These are phyloP conservation scores for Gossypium stocksii DNA, from an alignment of 345 rosid genomes.

Conservation along the genomic window DNA sequence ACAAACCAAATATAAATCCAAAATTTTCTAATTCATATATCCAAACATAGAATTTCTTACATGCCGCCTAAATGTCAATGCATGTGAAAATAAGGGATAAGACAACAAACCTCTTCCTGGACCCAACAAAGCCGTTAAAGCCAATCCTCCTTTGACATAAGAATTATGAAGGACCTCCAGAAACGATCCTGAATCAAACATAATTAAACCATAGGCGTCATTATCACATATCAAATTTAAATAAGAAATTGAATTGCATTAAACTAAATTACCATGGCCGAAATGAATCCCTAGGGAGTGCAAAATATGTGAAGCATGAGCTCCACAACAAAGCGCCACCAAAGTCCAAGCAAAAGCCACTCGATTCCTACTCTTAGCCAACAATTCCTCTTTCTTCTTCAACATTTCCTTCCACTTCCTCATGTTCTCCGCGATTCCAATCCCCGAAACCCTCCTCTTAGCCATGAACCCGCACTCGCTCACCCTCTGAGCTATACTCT, in stretches of 20 bases:
- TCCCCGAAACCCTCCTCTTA: constrained; percentile 67
- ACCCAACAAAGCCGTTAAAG: constrained; percentile 77
- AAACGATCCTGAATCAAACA: constrained; percentile 47
- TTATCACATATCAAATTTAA: not conserved
- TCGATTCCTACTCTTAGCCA: constrained; percentile 69
- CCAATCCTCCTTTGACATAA: constrained; percentile 76
- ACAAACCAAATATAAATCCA: not conserved
- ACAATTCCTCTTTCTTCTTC: constrained; percentile 71
- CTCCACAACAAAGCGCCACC: constrained; percentile 93
- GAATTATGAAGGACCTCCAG: constrained; percentile 80
- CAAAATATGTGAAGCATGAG: constrained; percentile 80
- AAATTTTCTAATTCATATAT: not conserved
- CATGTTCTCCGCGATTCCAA: constrained; percentile 71
- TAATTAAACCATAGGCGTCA: not conserved
- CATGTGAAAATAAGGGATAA: not conserved
- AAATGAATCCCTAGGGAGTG: constrained; percentile 87
- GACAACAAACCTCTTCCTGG: constrained; percentile 82
- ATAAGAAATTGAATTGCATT: not conserved
- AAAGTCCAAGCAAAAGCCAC: constrained; percentile 92
- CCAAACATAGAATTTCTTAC: not conserved
- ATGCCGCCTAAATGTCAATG: not conserved
- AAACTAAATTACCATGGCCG: constrained; percentile 53
- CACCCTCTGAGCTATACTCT: constrained; percentile 63
- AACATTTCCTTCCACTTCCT: constrained; percentile 77
- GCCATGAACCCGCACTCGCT: constrained; percentile 80